A percentile compares a stretch with the other conserved stretches of the same genome.
These are phyloP conservation scores for Pluteus cervinus DNA, from an alignment of 768 basidiomycete species.

Conservation along the genomic window DNA sequence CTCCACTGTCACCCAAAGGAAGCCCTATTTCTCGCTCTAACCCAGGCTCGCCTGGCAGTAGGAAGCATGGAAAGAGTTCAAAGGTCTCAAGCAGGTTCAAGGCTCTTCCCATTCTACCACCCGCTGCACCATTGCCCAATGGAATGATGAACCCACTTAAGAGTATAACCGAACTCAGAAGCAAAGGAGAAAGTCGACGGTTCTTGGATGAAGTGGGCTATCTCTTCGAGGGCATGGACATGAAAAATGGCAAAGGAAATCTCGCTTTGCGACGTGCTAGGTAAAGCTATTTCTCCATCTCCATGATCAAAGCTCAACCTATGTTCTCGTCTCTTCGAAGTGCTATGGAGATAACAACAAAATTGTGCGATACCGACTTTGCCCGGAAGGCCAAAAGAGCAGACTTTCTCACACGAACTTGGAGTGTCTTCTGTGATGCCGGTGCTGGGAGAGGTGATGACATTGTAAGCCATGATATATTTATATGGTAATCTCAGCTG, in stretches of 20 bases:
- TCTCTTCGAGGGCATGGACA: conserved; percentile 75
- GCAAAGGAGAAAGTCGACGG: conserved; percentile 72
- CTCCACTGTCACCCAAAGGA: conserved; percentile 19
- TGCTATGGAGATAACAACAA: conserved; percentile 70
- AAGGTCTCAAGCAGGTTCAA: conserved; percentile 37
- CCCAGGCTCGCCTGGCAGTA: conserved; percentile 30
- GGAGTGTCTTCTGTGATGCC: conserved; percentile 56
- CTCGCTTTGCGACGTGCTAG: conserved; percentile 71
- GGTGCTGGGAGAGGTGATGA: conserved; percentile 61
- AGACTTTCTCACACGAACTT: conserved; percentile 64
- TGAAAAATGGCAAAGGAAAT: no score
- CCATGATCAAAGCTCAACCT: neutral
- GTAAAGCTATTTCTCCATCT: conserved; percentile 25
- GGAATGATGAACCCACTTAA: conserved; percentile 71
- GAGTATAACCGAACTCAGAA: conserved; percentile 75
- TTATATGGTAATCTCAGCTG: neutral
- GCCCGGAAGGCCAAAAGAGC: conserved; percentile 74
- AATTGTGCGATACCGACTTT: conserved; percentile 70
- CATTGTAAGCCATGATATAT: conserved; percentile 19
- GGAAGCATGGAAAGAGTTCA: conserved; percentile 20
- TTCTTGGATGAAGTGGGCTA: conserved; percentile 85
- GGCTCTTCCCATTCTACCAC: conserved; percentile 16
- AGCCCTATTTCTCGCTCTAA: conserved; percentile 26
- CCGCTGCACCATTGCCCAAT: conserved; percentile 29
- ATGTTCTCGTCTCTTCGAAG: conserved; percentile 26